Percentiles rank a stretch among this genome's conserved stretches.
Evolutionary conservation across 106 monocot genomes (phyloP).

Genomic region (Allium fistulosum): DNA sequence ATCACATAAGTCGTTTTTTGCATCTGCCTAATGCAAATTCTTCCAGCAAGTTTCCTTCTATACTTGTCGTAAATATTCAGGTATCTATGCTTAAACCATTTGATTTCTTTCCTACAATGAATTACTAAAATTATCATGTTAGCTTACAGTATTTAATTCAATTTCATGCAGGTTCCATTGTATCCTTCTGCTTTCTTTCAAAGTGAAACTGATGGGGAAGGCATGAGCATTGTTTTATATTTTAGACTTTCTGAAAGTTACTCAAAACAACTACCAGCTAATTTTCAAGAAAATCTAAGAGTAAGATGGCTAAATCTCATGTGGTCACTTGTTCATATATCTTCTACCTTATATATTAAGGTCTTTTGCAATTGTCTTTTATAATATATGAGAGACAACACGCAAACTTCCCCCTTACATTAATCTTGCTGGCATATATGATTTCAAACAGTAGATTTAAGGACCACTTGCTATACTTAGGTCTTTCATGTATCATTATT

Average conservation of each 20-base stretch:
- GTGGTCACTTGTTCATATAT: not conserved
- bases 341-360: not conserved
- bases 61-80: constrained; percentile 94
- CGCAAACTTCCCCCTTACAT: too few relatives aligned
- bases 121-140: not conserved
- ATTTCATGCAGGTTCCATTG: constrained; percentile 39
- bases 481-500: too few relatives aligned
- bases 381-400: too few relatives aligned
- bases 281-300: constrained; percentile 55
- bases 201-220: constrained; percentile 62
- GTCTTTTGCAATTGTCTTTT: too few relatives aligned
- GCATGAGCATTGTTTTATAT: constrained; percentile 65
- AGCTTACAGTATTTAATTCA: not conserved
- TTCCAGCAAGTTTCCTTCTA: constrained; percentile 65
- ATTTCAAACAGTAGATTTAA: too few relatives aligned
- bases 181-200: constrained; percentile 66
- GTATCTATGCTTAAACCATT: constrained; percentile 20
- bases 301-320: constrained; percentile 24
- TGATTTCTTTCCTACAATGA: not conserved
- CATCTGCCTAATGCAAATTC: constrained; percentile 56
- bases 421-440: too few relatives aligned
- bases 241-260: constrained; percentile 59
- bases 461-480: too few relatives aligned
- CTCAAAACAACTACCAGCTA: constrained; percentile 30
- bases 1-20: constrained; percentile 86